Evolutionary conservation across 805 yeast genomes (phyloP).

Genomic region (Schwanniomyces yamadae): DNA sequence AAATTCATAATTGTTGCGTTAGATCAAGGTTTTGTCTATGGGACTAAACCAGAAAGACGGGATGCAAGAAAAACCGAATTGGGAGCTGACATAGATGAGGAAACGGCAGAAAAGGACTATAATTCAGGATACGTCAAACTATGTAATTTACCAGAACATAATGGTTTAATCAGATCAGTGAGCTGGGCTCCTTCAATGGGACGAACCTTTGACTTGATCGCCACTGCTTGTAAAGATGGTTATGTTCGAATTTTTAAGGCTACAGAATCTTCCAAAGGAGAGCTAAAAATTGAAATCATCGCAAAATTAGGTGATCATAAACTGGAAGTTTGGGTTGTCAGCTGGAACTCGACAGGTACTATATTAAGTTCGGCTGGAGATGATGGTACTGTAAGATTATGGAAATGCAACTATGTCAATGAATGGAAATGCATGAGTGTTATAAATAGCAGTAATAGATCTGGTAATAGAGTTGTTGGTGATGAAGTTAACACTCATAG

Average conservation of each 20-base stretch:
- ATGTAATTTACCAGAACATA: constrained; percentile 76
- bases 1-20: constrained; percentile 80
- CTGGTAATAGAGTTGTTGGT: constrained; percentile 19
- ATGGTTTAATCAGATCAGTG: constrained; percentile 81
- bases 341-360: constrained; percentile 94
- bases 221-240: constrained; percentile 97
- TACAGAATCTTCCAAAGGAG: constrained; percentile 39
- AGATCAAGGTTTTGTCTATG: constrained; percentile 82
- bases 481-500: constrained; percentile 9
- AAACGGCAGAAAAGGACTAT: constrained; percentile 6
- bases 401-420: constrained; percentile 85
- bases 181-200: constrained; percentile 99
- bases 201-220: constrained; percentile 78
- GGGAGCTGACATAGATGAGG: constrained; percentile 12
- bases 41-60: constrained; percentile 14
- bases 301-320: constrained; percentile 74
- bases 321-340: constrained; percentile 93
- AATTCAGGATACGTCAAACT: constrained; percentile 48
- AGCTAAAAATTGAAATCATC: constrained; percentile 52
- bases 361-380: constrained; percentile 92
- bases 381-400: constrained; percentile 86
- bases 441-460: constrained; percentile 26
- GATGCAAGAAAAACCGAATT: constrained; percentile 4
- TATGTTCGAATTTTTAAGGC: constrained; percentile 81
- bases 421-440: constrained; percentile 92